A percentile compares a stretch with the other conserved stretches of the same genome.
phyloP scores from a whole-genome alignment of 306 rosid species.

The Citrullus colocynthis region DNA sequence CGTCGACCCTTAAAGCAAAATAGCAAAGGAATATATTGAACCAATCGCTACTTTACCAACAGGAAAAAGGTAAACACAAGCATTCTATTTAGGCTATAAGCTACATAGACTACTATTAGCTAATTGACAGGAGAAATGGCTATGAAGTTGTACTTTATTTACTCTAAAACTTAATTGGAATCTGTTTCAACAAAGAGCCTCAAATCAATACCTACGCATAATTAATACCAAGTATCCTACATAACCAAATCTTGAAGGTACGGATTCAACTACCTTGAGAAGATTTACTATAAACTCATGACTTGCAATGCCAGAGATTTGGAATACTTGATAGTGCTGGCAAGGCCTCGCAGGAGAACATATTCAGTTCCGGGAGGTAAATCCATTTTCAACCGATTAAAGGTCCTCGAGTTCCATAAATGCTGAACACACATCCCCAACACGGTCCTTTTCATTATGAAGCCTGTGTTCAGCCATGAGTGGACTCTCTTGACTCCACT shows the following conservation, averaged over 20 bases:
- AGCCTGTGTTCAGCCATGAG: slow-evolving; percentile 72
- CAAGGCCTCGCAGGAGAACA: slow-evolving; percentile 27
- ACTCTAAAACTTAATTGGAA: slow-evolving; percentile 1
- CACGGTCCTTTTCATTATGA: slow-evolving; percentile 28
- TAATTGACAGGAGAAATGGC: not conserved
- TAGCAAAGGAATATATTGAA: not conserved
- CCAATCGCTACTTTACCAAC: not conserved
- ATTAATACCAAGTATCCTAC: slow-evolving; percentile 21
- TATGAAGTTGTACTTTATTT: not conserved
- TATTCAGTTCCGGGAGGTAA: slow-evolving; percentile 7
- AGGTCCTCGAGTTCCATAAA: slow-evolving; percentile 36
- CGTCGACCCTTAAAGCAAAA: not conserved
- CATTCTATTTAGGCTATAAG: not conserved
- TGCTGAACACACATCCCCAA: slow-evolving; percentile 39
- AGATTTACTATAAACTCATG: slow-evolving; percentile 18
- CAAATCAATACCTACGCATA: slow-evolving; percentile 15
- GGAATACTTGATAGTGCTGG: slow-evolving; percentile 31
- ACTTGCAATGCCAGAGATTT: slow-evolving; percentile 34
- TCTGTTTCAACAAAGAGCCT: slow-evolving; percentile 15
- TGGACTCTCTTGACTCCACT: slow-evolving; percentile 63
- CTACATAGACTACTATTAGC: not conserved
- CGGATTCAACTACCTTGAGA: slow-evolving; percentile 18
- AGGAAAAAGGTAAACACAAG: not conserved
- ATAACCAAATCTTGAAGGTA: slow-evolving; percentile 17
- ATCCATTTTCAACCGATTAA: slow-evolving; percentile 32